Conservation (phyloP, 257 asterid genomes). For the Nicotiana tomentosiformis region DNA sequence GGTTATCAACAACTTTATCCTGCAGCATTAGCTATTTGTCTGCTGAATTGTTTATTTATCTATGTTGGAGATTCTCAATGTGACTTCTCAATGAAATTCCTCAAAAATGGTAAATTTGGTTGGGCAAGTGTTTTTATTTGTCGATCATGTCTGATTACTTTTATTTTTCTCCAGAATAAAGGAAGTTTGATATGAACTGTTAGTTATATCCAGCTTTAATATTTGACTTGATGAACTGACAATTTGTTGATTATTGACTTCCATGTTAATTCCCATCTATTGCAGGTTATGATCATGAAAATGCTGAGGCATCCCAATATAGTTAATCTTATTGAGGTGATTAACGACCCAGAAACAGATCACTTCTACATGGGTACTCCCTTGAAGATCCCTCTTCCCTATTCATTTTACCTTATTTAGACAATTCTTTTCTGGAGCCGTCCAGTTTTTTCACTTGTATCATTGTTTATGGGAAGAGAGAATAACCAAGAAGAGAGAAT, state of each 20-base stretch:
- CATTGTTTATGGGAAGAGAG: not conserved
- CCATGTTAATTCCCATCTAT: not conserved
- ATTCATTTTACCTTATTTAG: not conserved
- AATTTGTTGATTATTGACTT: not conserved
- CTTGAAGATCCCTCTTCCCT: conserved; percentile 10
- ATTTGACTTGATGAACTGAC: not conserved
- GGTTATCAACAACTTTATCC: not conserved
- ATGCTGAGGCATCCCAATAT: conserved; percentile 91
- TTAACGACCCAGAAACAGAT: conserved; percentile 85
- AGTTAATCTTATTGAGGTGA: conserved; percentile 91
- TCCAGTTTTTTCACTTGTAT: not conserved
- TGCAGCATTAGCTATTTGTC: not conserved
- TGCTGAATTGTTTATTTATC: not conserved
- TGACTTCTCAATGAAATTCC: not conserved
- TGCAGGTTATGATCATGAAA: conserved; percentile 91
- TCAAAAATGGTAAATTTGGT: not conserved
- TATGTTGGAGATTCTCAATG: not conserved
- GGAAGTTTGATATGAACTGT: not conserved
- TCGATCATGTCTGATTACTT: not conserved
- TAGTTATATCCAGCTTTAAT: not conserved
- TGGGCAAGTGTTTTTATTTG: not conserved
- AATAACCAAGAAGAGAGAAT: not conserved
- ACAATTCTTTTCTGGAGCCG: not conserved
- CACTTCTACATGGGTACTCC: conserved; percentile 92
- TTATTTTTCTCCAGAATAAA: not conserved